These are phyloP conservation scores for Dalbergia cochinchinensis DNA, from an alignment of 306 rosid species.

Conservation along the genomic window DNA sequence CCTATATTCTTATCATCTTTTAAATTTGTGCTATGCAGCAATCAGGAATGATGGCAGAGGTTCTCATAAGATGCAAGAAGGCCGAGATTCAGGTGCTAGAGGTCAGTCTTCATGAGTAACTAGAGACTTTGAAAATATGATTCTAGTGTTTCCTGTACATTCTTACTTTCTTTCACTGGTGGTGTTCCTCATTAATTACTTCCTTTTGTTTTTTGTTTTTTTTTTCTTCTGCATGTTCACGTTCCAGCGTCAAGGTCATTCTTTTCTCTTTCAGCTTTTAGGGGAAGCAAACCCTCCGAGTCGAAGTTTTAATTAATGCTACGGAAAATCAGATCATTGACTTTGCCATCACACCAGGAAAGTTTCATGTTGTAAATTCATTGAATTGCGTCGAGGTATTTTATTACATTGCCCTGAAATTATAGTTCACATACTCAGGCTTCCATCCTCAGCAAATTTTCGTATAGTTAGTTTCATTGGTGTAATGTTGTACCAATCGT, in stretches of 20 bases:
- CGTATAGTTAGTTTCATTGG: slow-evolving; percentile 36
- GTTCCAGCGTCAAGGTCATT: slow-evolving; percentile 90
- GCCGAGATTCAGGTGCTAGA: slow-evolving; percentile 64
- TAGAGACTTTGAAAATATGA: slow-evolving; percentile 15
- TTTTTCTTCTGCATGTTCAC: slow-evolving; percentile 44
- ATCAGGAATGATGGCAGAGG: slow-evolving; percentile 65
- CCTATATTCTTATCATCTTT: slow-evolving; percentile 33
- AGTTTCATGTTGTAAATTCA: slow-evolving; percentile 49
- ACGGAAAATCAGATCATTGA: slow-evolving; percentile 32
- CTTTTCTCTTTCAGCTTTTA: slow-evolving; percentile 98
- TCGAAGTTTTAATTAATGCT: slow-evolving; percentile 54
- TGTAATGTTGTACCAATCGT: slow-evolving; percentile 37
- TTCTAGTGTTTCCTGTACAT: slow-evolving; percentile 27
- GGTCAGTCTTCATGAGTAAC: slow-evolving; percentile 63
- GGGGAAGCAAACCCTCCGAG: slow-evolving; percentile 76
- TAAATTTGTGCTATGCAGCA: slow-evolving; percentile 50
- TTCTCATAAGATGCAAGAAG: slow-evolving; percentile 66
- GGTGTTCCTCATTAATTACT: slow-evolving; percentile 30
- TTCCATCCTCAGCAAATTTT: slow-evolving; percentile 23
- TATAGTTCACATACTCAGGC: slow-evolving; percentile 37
- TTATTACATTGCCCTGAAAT: slow-evolving; percentile 24
- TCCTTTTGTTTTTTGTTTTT: slow-evolving; percentile 1
- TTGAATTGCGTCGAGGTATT: slow-evolving; percentile 41
- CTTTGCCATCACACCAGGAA: slow-evolving; percentile 38
- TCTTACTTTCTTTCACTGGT: slow-evolving; percentile 17